These are phyloP conservation scores for Penicillium atrosanguineum DNA, from an alignment of 495 filamentous ascomycete species.

Conservation along the genomic window DNA sequence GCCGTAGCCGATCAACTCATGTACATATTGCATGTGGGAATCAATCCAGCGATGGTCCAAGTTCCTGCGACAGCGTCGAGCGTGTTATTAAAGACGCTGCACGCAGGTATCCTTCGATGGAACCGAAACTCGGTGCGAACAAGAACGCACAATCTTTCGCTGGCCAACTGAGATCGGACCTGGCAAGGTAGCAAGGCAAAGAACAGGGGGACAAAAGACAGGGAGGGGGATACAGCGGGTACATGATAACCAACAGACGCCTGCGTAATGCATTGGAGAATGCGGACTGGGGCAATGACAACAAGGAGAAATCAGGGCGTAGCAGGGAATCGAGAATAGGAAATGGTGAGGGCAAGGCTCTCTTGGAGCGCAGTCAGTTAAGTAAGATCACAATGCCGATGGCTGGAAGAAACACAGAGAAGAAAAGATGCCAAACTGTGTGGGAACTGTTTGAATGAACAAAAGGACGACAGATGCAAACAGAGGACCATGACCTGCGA, in stretches of 20 bases:
- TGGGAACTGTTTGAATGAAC: slow-evolving; percentile 2
- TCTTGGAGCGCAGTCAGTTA: slow-evolving; percentile 34
- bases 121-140: slow-evolving; percentile 17
- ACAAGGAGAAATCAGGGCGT: slow-evolving; percentile 25
- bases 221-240: slow-evolving; percentile 23
- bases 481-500: slow-evolving; percentile 13
- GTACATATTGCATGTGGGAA: slow-evolving; percentile 30
- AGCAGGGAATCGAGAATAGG: slow-evolving; percentile 28
- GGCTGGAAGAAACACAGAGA: slow-evolving; percentile 15
- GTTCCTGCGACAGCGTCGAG: slow-evolving; percentile 2
- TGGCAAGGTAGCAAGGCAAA: slow-evolving; percentile 19
- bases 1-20: slow-evolving; percentile 27
- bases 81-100: slow-evolving; percentile 20
- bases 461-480: slow-evolving; percentile 21
- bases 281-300: slow-evolving; percentile 31
- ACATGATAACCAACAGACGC: slow-evolving; percentile 45
- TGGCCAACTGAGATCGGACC: not conserved
- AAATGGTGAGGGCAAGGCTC: slow-evolving; percentile 34
- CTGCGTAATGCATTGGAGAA: slow-evolving; percentile 46
- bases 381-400: slow-evolving; percentile 26
- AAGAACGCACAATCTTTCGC: slow-evolving; percentile 12
- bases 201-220: slow-evolving; percentile 19
- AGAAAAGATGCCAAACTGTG: slow-evolving; percentile 11
- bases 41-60: slow-evolving; percentile 12
- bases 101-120: slow-evolving; percentile 3